Base-by-base conservation (phyloP, 495 filamentous ascomycete species). In the Pyrenula massariospora region DNA sequence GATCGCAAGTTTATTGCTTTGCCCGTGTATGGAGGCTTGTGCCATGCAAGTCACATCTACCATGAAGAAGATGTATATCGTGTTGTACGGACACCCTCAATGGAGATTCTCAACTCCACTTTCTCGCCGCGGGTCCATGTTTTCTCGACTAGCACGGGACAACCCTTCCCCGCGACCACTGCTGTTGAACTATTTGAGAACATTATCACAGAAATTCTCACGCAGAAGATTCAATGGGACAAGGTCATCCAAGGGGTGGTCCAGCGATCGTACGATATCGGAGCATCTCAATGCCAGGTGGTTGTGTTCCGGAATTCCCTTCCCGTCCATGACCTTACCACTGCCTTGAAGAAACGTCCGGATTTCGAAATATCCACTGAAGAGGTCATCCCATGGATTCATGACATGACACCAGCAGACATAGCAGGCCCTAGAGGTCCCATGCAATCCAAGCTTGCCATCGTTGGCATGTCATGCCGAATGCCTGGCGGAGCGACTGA, bases 11-110 rank as follows among this genome's bases (percentile, higher is more conserved):
- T 50, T 52, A 19, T 69, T 12, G 53, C 67, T 11, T 50, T 72
- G 23, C 70, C 70, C 20, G 63, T 71, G 2, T 71, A 63, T 54
- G 68, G 60, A 1, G 73, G 72, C 24, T 56, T 73, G 2, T 75
- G 72, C 55, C 73, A 76, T 58, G 74, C 70, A n/a, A 31, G 58
- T 0, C 70, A 78, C 61, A 54, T 78, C 19, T 77, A 74, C 58
- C 61, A 36, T 10, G 22, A 58, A 42, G 36, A 62, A 0, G 56
- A 75, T 60, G 59, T 70, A 2, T 10, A 59, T 10, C 24, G 10
- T 22, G 60, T 74, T 20, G 57, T 70, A 42, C 51, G 65, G 19
- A 19, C 20, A 2, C 22, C 57, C 5, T 25, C 54, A 21, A n/a
- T 55, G 10, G n/a, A 31, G 19, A 54, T 58, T 53, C 23, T 57